These are phyloP conservation scores for Phragmites australis DNA, from an alignment of 176 grass and related monocot genomes.

Conservation along the genomic window DNA sequence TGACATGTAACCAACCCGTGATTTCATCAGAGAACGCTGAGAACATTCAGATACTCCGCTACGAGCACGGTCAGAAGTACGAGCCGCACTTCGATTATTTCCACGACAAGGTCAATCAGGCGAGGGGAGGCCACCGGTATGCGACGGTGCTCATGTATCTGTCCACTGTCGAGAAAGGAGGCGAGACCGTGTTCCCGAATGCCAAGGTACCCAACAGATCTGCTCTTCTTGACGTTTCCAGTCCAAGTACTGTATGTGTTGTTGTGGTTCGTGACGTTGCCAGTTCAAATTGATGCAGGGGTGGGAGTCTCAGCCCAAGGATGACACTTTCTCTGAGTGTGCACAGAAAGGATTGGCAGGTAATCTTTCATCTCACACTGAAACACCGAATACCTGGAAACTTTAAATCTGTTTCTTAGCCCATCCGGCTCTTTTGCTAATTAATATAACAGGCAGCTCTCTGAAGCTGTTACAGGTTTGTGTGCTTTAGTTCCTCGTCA, in stretches of 20 bases:
- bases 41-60: constrained; percentile 54
- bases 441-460: too few relatives aligned
- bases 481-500: not conserved
- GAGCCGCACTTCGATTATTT: constrained; percentile 71
- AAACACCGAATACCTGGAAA: not conserved
- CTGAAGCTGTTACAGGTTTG: too few relatives aligned
- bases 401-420: not conserved
- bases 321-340: constrained; percentile 59
- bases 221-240: not conserved
- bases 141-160: constrained; percentile 76
- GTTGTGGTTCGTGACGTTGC: not conserved
- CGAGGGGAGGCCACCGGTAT: constrained; percentile 52
- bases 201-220: constrained; percentile 32
- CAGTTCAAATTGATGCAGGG: constrained; percentile 31
- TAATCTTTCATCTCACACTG: not conserved
- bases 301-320: constrained; percentile 46
- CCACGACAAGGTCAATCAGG: constrained; percentile 51
- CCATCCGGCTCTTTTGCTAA: too few relatives aligned
- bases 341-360: constrained; percentile 53
- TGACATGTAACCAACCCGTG: not conserved
- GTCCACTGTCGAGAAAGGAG: constrained; percentile 55
- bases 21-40: constrained; percentile 59
- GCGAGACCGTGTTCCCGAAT: constrained; percentile 65
- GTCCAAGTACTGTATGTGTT: too few relatives aligned
- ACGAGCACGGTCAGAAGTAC: constrained; percentile 61